phyloP scores from a whole-genome alignment of 805 yeast species.

The Candida quercuum region DNA sequence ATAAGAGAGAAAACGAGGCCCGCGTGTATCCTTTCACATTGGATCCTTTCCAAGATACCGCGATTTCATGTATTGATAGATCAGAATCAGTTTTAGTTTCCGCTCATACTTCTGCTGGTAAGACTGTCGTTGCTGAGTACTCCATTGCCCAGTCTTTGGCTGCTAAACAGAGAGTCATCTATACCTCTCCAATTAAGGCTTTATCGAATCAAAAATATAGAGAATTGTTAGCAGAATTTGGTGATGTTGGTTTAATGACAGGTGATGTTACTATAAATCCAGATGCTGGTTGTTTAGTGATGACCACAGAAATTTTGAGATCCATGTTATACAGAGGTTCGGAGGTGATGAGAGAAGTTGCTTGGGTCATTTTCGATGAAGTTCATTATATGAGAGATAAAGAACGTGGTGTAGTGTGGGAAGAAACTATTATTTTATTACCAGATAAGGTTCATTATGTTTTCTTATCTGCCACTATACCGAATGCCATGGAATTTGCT shows the following conservation, averaged over 20 bases:
- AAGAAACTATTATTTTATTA: conserved; percentile 89
- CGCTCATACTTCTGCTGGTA: conserved; percentile 98
- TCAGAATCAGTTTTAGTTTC: conserved; percentile 92
- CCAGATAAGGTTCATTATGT: conserved; percentile 97
- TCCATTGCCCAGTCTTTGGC: conserved; percentile 94
- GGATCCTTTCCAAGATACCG: conserved; percentile 97
- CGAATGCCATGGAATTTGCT: conserved; percentile 97
- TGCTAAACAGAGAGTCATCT: conserved; percentile 95
- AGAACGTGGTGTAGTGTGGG: conserved; percentile 99
- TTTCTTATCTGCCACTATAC: conserved; percentile 92
- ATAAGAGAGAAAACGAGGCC: conserved; percentile 73
- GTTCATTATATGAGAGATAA: conserved; percentile 98
- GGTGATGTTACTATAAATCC: conserved; percentile 98
- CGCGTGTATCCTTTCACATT: conserved; percentile 86
- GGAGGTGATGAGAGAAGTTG: conserved; percentile 97
- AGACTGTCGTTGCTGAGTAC: conserved; percentile 96
- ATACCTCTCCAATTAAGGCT: conserved; percentile 94
- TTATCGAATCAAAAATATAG: conserved; percentile 85
- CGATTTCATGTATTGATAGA: conserved; percentile 93
- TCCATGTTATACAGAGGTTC: conserved; percentile 96
- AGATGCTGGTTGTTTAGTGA: conserved; percentile 90
- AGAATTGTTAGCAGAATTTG: conserved; percentile 85
- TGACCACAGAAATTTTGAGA: conserved; percentile 96
- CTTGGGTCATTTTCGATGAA: conserved; percentile 97
- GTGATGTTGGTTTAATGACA: conserved; percentile 90